Conservation (phyloP, 1,139 yeast species). For the Nakaseomyces kungkrabaensis region DNA sequence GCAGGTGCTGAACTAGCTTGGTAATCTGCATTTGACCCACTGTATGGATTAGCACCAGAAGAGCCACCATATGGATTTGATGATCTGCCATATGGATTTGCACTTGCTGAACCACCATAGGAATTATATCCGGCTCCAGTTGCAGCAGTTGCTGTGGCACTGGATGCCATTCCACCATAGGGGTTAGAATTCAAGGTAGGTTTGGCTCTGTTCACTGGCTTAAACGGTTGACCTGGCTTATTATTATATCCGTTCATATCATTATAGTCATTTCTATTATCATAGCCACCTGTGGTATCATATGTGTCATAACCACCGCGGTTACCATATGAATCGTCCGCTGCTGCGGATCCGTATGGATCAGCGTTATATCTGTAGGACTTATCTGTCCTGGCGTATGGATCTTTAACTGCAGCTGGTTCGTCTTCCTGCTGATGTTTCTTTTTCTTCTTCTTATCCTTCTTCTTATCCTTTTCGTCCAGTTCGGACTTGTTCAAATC, state of each 20-base stretch:
- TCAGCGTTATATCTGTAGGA: slow-evolving; percentile 1
- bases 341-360: not conserved
- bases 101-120: not conserved
- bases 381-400: slow-evolving; percentile 4
- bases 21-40: not conserved
- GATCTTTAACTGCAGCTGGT: slow-evolving; percentile 2
- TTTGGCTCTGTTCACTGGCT: not conserved
- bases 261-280: not conserved
- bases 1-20: not conserved
- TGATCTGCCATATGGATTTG: not conserved
- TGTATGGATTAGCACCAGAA: slow-evolving; percentile 5
- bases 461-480: slow-evolving; percentile 10
- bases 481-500: slow-evolving; percentile 17
- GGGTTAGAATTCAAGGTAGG: slow-evolving; percentile 5
- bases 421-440: slow-evolving; percentile 5
- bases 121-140: not conserved
- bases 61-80: slow-evolving; percentile 6
- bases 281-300: not conserved
- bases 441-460: slow-evolving; percentile 8
- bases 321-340: not conserved
- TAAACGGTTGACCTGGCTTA: not conserved
- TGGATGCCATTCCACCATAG: not conserved
- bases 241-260: not conserved
- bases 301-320: not conserved
- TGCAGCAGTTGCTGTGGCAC: not conserved